Conservation (phyloP, 2,329 filamentous ascomycete species). For the Stagonosporopsis cucurbitacearum region DNA sequence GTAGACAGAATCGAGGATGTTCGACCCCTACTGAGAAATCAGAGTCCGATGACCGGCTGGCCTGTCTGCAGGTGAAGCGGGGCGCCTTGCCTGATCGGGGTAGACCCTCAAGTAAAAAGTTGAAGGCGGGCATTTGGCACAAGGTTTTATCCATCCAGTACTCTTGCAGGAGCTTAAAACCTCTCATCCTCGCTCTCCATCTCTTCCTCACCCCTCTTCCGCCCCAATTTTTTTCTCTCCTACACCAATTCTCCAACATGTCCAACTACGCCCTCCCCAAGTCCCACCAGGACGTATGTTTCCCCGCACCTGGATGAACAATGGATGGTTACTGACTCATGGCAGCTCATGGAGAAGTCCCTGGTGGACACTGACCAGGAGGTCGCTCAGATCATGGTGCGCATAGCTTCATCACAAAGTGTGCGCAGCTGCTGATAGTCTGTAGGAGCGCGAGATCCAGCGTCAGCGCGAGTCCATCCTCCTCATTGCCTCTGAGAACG, state of each 20-base stretch:
- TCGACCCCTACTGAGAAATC: constrained; percentile 10
- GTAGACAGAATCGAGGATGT: background rate
- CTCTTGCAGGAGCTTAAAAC: constrained; percentile 23
- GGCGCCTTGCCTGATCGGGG: constrained; percentile 23
- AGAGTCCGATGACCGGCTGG: constrained; percentile 37
- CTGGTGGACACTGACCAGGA: constrained; percentile 90
- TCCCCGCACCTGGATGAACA: constrained; percentile 33
- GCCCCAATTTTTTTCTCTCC: background rate
- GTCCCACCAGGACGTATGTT: constrained; percentile 68
- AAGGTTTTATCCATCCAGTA: constrained; percentile 21
- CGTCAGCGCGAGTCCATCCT: constrained; percentile 98
- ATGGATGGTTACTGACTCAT: constrained; percentile 46
- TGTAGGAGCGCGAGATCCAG: constrained; percentile 87
- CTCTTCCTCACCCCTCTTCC: constrained; percentile 10
- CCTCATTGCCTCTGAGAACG: constrained; percentile 49
- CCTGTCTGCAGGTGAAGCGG: constrained; percentile 16
- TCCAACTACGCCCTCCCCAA: constrained; percentile 68
- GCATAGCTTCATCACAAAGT: constrained; percentile 28
- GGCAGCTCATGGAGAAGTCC: constrained; percentile 92
- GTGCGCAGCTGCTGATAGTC: constrained; percentile 18
- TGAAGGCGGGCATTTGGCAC: constrained; percentile 23
- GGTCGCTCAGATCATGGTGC: constrained; percentile 95
- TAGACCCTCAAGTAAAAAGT: constrained; percentile 37
- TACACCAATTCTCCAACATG: constrained; percentile 35
- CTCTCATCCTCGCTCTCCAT: constrained; percentile 11